phyloP scores from a whole-genome alignment of 306 rosid genomes.

The Oemleria cerasiformis region DNA sequence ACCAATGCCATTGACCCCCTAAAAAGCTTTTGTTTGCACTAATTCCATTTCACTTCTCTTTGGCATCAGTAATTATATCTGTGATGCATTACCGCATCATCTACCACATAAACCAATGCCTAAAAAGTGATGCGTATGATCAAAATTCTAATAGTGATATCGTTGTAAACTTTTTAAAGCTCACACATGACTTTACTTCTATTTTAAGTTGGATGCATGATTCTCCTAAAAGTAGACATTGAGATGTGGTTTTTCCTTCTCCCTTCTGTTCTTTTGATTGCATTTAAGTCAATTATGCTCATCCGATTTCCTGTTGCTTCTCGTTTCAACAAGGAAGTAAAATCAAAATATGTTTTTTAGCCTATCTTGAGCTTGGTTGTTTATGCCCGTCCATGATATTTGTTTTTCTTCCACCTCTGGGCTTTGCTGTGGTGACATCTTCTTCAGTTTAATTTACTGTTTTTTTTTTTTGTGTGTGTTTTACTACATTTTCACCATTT shows the following conservation, averaged over 20 bases:
- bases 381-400: not conserved
- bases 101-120: too few relatives aligned
- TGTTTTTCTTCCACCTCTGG: constrained; percentile 1
- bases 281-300: constrained; percentile 22
- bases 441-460: not conserved
- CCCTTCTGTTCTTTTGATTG: constrained; percentile 24
- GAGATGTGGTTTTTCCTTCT: constrained; percentile 72
- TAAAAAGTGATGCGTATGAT: too few relatives aligned
- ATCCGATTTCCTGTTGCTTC: constrained; percentile 27
- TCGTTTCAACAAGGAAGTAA: constrained; percentile 38
- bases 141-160: too few relatives aligned
- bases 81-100: too few relatives aligned
- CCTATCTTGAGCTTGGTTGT: not conserved
- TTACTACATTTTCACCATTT: not conserved
- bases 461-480: not conserved
- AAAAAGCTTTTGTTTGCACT: too few relatives aligned
- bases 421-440: not conserved
- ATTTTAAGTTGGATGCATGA: constrained; percentile 99
- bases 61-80: too few relatives aligned
- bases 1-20: too few relatives aligned
- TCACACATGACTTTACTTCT: too few relatives aligned
- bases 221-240: constrained; percentile 99
- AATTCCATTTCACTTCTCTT: too few relatives aligned
- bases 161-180: too few relatives aligned
- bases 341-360: constrained; percentile 24